phyloP scores from a whole-genome alignment of 116 monocot genomes.

The Posidonia oceanica region DNA sequence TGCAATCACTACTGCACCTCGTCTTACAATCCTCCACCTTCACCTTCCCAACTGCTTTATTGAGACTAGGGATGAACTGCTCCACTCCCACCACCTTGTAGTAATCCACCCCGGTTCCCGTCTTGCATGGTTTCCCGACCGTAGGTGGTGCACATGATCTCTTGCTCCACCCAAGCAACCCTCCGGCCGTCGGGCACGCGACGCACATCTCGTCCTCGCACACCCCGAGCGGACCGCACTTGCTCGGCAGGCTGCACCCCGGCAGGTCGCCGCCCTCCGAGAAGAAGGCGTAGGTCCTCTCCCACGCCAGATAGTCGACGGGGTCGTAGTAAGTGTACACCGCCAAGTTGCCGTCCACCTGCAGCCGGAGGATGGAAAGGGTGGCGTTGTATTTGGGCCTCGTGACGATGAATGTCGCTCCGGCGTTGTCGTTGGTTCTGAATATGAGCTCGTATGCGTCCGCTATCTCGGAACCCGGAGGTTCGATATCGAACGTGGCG shows the following conservation, averaged over 20 bases:
- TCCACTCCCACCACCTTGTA: constrained; percentile 56
- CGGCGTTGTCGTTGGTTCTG: not conserved
- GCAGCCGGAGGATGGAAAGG: constrained; percentile 34
- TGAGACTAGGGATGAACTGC: constrained; percentile 34
- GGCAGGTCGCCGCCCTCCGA: constrained; percentile 19
- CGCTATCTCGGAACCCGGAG: not conserved
- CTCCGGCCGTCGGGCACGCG: constrained; percentile 34
- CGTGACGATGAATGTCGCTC: constrained; percentile 8
- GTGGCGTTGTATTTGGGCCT: constrained; percentile 48
- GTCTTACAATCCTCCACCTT: constrained; percentile 28
- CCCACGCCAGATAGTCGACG: constrained; percentile 44
- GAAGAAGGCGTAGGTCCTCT: constrained; percentile 45
- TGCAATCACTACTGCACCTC: constrained; percentile 15
- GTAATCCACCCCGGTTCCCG: constrained; percentile 12
- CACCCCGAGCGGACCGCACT: constrained; percentile 40
- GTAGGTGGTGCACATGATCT: constrained; percentile 16
- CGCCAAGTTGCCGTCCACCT: constrained; percentile 43
- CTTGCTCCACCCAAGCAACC: constrained; percentile 48
- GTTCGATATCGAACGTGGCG: constrained; percentile 6
- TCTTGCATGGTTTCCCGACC: constrained; percentile 5
- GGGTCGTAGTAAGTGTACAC: constrained; percentile 49
- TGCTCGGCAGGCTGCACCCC: constrained; percentile 31
- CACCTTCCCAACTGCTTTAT: constrained; percentile 15
- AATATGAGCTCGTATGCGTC: not conserved
- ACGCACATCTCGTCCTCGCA: constrained; percentile 59